These are phyloP conservation scores for Aureobasidium sp. DNA, from an alignment of 2,329 filamentous ascomycete species.

Conservation along the genomic window DNA sequence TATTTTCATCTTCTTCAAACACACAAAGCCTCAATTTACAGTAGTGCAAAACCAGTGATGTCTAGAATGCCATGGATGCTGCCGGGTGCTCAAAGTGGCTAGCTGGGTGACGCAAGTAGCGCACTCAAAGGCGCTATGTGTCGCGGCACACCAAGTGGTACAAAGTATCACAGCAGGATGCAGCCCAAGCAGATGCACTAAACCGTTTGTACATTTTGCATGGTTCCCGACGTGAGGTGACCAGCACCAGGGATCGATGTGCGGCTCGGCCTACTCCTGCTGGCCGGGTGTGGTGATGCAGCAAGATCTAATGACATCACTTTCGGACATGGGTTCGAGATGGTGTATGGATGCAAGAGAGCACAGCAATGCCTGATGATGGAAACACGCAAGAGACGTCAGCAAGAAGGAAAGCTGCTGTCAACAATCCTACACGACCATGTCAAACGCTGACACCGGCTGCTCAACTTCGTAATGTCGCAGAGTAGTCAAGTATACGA, in stretches of 20 bases:
- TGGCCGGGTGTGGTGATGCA: not conserved
- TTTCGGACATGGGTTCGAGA: constrained; percentile 6
- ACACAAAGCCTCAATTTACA: not conserved
- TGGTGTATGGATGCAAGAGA: not conserved
- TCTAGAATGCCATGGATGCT: constrained; percentile 4
- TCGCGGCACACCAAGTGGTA: constrained; percentile 5
- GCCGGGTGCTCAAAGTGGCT: not conserved
- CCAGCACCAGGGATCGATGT: not conserved
- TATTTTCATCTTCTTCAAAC: not conserved
- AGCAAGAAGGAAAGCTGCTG: not conserved
- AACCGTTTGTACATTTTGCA: not conserved
- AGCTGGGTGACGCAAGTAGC: constrained; percentile 1
- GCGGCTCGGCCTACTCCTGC: constrained; percentile 7
- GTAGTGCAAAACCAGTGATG: not conserved
- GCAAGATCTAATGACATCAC: constrained; percentile 3
- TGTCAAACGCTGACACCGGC: not conserved
- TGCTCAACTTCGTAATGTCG: not conserved
- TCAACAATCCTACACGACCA: not conserved
- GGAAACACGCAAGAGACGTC: not conserved
- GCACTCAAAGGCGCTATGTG: not conserved
- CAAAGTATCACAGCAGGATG: not conserved
- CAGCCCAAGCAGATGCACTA: constrained; percentile 6
- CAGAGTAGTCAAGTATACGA: not conserved
- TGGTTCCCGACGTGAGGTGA: constrained; percentile 3
- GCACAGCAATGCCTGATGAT: not conserved